Evolutionary conservation across 768 basidiomycete genomes (phyloP).

Genomic region (Lanmaoa pseudosensibilis): DNA sequence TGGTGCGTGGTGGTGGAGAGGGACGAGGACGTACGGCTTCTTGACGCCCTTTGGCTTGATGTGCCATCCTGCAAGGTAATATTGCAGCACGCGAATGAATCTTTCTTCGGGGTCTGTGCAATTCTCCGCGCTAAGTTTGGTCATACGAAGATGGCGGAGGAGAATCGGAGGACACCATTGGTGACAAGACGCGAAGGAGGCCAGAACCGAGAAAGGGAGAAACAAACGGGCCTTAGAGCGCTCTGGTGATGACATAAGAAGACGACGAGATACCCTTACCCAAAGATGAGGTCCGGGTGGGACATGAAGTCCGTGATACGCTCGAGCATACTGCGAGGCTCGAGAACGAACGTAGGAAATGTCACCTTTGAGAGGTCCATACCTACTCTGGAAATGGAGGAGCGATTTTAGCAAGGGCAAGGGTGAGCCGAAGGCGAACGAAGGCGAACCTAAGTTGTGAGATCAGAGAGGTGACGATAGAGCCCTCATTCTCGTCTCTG

Average conservation of each 20-base stretch:
- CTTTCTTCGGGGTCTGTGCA: constrained; percentile 83
- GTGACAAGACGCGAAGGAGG: background rate
- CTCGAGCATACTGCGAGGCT: constrained; percentile 96
- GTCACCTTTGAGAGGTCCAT: constrained; percentile 97
- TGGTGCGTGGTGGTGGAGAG: background rate
- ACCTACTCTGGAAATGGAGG: constrained; percentile 61
- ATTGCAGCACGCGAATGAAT: constrained; percentile 87
- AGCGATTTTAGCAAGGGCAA: constrained; percentile 9
- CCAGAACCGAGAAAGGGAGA: background rate
- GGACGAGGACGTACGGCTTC: constrained; percentile 76
- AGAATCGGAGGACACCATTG: background rate
- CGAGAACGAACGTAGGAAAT: constrained; percentile 92
- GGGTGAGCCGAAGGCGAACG: background rate
- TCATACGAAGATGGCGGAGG: constrained; percentile 3
- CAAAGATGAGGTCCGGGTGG: constrained; percentile 96
- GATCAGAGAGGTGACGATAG: constrained; percentile 82
- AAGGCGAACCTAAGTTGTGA: constrained; percentile 75
- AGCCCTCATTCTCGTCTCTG: constrained; percentile 93
- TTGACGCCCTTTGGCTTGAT: constrained; percentile 99
- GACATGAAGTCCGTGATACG: constrained; percentile 99
- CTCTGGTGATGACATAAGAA: constrained; percentile 15
- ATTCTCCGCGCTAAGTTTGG: constrained; percentile 64
- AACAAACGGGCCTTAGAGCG: constrained; percentile 23
- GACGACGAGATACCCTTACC: constrained; percentile 49
- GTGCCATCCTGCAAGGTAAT: constrained; percentile 99